These are phyloP conservation scores for Chalaropsis thielavioides DNA, from an alignment of 2,329 filamentous ascomycete species.

Conservation along the genomic window DNA sequence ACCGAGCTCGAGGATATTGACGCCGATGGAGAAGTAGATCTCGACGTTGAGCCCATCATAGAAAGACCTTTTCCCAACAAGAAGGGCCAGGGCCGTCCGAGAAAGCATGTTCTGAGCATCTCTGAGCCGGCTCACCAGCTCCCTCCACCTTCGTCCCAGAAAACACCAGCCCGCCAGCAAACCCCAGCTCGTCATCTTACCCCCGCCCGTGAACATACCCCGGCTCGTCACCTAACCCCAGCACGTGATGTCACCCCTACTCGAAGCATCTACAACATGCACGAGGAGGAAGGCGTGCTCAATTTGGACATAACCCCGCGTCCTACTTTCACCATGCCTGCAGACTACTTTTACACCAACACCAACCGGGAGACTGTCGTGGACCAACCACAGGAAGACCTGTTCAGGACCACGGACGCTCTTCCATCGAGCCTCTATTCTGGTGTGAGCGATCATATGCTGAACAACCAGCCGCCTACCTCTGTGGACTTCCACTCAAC, in stretches of 20 bases:
- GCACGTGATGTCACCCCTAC: background rate
- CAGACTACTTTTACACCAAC: background rate
- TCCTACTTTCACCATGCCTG: background rate
- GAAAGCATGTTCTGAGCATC: background rate
- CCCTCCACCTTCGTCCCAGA: background rate
- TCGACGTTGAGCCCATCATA: background rate
- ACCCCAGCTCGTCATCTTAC: background rate
- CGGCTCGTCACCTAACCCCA: background rate
- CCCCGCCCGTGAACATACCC: no score
- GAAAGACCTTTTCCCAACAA: background rate
- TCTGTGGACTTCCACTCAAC: background rate
- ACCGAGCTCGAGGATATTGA: conserved; percentile 6
- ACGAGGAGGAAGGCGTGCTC: background rate
- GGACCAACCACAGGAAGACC: background rate
- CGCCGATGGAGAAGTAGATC: background rate
- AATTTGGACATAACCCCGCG: background rate
- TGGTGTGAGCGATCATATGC: background rate
- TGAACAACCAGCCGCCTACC: background rate
- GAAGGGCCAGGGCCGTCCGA: background rate
- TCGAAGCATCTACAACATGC: background rate
- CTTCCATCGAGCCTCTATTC: background rate
- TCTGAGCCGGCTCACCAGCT: background rate
- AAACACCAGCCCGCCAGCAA: background rate
- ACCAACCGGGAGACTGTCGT: background rate
- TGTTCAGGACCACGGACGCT: background rate